Base-by-base conservation (phyloP, 176 grass and related monocot genomes). In the Zoysia japonica region DNA sequence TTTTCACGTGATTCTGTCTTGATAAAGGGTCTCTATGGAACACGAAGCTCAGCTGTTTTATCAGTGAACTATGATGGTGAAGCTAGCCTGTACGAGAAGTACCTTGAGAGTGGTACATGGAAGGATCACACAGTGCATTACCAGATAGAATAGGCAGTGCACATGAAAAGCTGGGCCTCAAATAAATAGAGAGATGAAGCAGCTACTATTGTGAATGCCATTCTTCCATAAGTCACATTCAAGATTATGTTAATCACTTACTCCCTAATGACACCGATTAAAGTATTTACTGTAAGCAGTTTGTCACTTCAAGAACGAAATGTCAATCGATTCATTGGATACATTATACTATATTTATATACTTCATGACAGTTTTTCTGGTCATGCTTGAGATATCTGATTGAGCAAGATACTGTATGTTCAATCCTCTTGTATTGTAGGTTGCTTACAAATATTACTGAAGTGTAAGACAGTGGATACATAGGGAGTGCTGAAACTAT, bases 21-120 rank as follows among this genome's bases (percentile, higher is more conserved):
- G 28, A 28, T 28, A 66, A 89, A 98, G 90, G 96, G 92, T 0
- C 76, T 75, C 6, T 99, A 88, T 6, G 96, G 96, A 66, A 99
- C 92, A 59, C 80, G 96, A 52, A 99, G 96, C 90, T 91, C 92
- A 19, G 84, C 78, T 2, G 96, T 78, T 87, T 49, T 99, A 64
- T 93, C 86, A 42, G 82, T 99, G 68, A 93, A 85, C 69, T 85
- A 86, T 9, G 76, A 89, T 43, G 82, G 88, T 12, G 73, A 87
- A 61, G 88, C 91, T 65, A 99, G 82, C 76, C 89, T 99, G 66
- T 99, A 93, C 20, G 90, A 95, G 81, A 99, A 99, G 86, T 99
- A 95, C 52, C 54, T 99, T 0, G 92, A 95, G 86, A 83, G 80
- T 59, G 86, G 90, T n/a, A 71, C 89, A 71, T 99, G 92, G 96